Evolutionary conservation across 352 stramenopile species (phyloP), one percentile per base, ranked within the genome.

Genomic region (Peronospora destructor): DNA sequence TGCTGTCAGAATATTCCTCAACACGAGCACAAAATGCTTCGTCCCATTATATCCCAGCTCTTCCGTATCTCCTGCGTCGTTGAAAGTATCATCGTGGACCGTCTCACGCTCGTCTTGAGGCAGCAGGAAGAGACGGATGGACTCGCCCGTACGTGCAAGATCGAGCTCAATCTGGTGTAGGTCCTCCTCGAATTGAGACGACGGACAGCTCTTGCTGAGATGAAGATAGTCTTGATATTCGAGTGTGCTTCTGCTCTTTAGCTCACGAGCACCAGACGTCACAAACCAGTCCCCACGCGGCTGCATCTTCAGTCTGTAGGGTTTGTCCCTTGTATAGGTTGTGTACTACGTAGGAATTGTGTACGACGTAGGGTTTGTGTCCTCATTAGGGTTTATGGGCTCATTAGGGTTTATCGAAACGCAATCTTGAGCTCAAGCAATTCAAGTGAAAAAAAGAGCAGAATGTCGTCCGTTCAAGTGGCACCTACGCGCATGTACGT

Each of bases 401-500:
- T 12, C 2, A 14, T 21, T 58, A 58, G 41, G 44, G 19, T 39
- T 45, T 35, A 45, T 45, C 42, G n/a, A 29, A 53, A 49, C n/a
- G 10, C 23, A 35, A 65, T 65, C 47, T 66, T 62, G 19, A 21
- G 19, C 19, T 17, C 21, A 53, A 34, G 36, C 33, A 26, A 30
- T 35, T 28, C 12, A 26, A 39, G n/a, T n/a, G 48, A 30, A 14
- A 25, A 37, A 36, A 32, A 19, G 32, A 56, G 40, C 16, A 17
- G 29, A 11, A 71, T 71, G 60, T 69, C 68, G 49, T 67, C 69
- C 35, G 61, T 73, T 49, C 73, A 87, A 59, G 73, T 85, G 26
- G 73, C 81, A 19, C 81, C 81, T 19, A 92, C 81, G 67, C 81
- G 81, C 59, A 92, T 92, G 81, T 90, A 84, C 13, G 61, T 3